These are phyloP conservation scores for Rheum nobile DNA, from an alignment of 148 eudicot species.

Conservation along the genomic window DNA sequence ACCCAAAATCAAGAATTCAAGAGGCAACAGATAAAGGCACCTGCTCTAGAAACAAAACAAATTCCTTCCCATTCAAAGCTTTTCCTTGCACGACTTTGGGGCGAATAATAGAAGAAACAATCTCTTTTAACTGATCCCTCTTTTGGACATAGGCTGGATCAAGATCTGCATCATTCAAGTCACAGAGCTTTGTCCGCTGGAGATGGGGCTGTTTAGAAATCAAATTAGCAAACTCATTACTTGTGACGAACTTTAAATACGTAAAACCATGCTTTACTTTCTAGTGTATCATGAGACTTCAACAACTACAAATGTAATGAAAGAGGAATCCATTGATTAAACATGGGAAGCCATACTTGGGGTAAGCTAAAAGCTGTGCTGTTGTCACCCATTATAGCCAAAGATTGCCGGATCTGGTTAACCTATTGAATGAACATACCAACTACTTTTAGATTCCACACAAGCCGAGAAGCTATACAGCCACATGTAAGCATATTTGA, in stretches of 20 bases:
- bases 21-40: conserved; percentile 17
- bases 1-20: not conserved
- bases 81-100: conserved; percentile 95
- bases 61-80: conserved; percentile 79
- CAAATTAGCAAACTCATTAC: conserved; percentile 10
- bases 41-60: conserved; percentile 85
- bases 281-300: not conserved
- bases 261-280: not conserved
- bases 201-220: conserved; percentile 79
- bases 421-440: conserved; percentile 34
- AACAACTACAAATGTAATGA: not conserved
- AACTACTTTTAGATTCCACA: conserved; percentile 3
- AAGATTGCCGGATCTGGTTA: conserved; percentile 90
- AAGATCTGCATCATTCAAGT: conserved; percentile 82
- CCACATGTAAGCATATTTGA: not conserved
- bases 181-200: conserved; percentile 90
- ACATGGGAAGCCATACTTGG: conserved; percentile 37
- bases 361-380: conserved; percentile 99
- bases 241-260: not conserved
- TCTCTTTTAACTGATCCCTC: conserved; percentile 70
- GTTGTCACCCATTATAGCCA: conserved; percentile 92
- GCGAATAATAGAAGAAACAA: conserved; percentile 62
- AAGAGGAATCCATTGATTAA: not conserved
- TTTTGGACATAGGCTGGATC: conserved; percentile 66
- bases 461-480: not conserved